Evolutionary conservation across 1,284 basidiomycete species (phyloP), one percentile per base, ranked within the genome.

Genomic region (Trametes pubescens): DNA sequence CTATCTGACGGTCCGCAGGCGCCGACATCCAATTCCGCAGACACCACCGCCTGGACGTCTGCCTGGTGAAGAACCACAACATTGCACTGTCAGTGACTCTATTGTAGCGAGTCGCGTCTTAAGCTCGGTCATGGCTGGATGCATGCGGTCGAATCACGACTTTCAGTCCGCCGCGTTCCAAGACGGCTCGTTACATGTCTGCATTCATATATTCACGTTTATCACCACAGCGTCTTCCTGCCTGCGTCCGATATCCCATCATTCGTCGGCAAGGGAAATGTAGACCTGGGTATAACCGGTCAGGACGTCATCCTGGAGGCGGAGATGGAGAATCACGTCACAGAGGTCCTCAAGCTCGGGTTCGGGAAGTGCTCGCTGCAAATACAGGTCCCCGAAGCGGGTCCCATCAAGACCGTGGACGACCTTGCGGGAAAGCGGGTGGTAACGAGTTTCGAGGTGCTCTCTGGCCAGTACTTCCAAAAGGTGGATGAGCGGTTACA

Each of bases 171-270:
- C n/a, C n/a, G n/a, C n/a, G n/a, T n/a, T n/a, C n/a, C n/a, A n/a
- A n/a, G n/a, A n/a, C n/a, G n/a, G n/a, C n/a, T n/a, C n/a, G n/a
- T n/a, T 29, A 4, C 11, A 8, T 13, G 32, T 7, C 8, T 13
- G 35, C 22, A 32, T 40, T 13, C 14, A 16, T 18, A 9, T 9
- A 7, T 32, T 34, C 46, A 48, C 10, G n/a, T n/a, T 22, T 62
- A 54, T 68, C 35, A 55, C 38, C 64, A 48, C 76, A 97, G 96
- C 22, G 93, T 99, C 35, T 99, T 99, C 80, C 90, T 99, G 21
- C 97, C 98, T 24, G 98, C 98, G 1, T 86, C 94, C 9, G 98
- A 99, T 75, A 99, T 99, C 68, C 97, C 97, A 13, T 97, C 96
- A 38, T 99, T 99, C 79, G 98, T 99, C 40, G 98, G 95, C 34